phyloP scores from a whole-genome alignment of 495 filamentous ascomycete genomes.

The Xylaria sp. region DNA sequence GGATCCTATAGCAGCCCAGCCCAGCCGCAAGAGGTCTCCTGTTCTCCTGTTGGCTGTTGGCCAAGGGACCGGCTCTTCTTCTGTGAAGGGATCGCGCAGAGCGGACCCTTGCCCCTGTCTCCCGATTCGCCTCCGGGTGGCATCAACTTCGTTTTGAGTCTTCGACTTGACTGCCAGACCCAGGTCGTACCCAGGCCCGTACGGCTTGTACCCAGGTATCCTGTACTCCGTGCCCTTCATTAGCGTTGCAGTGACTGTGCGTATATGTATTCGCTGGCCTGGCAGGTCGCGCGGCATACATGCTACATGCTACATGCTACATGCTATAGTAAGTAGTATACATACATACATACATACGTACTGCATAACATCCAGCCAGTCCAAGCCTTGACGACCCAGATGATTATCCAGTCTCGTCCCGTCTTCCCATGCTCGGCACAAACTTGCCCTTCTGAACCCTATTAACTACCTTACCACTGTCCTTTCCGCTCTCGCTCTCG shows the following conservation, averaged over 20 bases:
- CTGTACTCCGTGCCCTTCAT: slow-evolving; percentile 29
- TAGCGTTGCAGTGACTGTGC: slow-evolving; percentile 24
- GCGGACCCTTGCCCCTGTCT: slow-evolving; percentile 27
- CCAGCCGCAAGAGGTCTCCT: neutral
- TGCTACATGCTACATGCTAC: too few relatives aligned
- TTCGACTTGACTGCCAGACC: slow-evolving; percentile 6
- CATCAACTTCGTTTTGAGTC: slow-evolving; percentile 28
- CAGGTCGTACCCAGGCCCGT: too few relatives aligned
- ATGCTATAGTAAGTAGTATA: too few relatives aligned
- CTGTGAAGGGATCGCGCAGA: slow-evolving; percentile 11
- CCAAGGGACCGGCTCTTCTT: slow-evolving; percentile 19
- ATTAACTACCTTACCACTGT: slow-evolving; percentile 30
- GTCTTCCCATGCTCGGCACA: slow-evolving; percentile 39
- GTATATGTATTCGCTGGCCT: slow-evolving; percentile 20
- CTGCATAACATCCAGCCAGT: slow-evolving; percentile 29
- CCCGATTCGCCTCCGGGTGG: slow-evolving; percentile 14
- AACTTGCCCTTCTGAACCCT: slow-evolving; percentile 35
- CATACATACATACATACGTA: too few relatives aligned
- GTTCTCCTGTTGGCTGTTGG: too few relatives aligned
- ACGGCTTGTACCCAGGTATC: neutral
- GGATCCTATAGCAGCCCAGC: neutral
- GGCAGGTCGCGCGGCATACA: slow-evolving; percentile 16
- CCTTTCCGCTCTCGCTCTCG: slow-evolving; percentile 36
- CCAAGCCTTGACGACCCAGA: slow-evolving; percentile 31
- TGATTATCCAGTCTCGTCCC: slow-evolving; percentile 38